Conservation (phyloP, 768 basidiomycete species). For the Termitomyces sp. region DNA sequence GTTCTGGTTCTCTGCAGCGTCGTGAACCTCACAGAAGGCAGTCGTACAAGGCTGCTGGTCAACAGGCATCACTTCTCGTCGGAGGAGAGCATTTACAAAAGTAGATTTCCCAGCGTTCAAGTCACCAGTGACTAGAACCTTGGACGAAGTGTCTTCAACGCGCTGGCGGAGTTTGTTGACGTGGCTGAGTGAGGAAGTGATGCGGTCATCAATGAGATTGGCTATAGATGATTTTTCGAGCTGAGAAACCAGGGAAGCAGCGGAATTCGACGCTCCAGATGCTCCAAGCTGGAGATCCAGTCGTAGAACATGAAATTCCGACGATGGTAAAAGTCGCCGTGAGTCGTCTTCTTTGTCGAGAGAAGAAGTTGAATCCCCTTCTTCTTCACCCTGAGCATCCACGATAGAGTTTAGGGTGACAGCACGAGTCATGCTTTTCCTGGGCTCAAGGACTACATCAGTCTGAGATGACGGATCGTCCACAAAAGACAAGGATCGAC, state of each 20-base stretch:
- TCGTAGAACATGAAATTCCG: slow-evolving; percentile 83
- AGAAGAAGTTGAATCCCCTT: slow-evolving; percentile 18
- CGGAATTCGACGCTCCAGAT: slow-evolving; percentile 56
- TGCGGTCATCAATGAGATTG: slow-evolving; percentile 83
- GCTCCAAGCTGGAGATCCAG: slow-evolving; percentile 91
- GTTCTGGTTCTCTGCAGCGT: slow-evolving; percentile 75
- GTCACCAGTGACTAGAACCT: slow-evolving; percentile 97
- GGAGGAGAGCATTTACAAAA: slow-evolving; percentile 91
- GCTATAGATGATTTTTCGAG: slow-evolving; percentile 93
- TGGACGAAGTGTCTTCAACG: slow-evolving; percentile 87
- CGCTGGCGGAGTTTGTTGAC: slow-evolving; percentile 82
- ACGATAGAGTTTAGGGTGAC: slow-evolving; percentile 51
- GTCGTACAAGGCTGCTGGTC: slow-evolving; percentile 99
- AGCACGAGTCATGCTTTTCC: slow-evolving; percentile 47
- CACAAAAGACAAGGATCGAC: slow-evolving; percentile 76
- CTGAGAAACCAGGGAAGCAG: slow-evolving; percentile 76
- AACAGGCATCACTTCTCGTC: slow-evolving; percentile 89
- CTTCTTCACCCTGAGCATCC: slow-evolving; percentile 36
- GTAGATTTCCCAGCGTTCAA: slow-evolving; percentile 98
- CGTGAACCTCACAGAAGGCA: slow-evolving; percentile 94
- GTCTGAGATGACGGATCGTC: slow-evolving; percentile 71
- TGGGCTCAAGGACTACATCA: slow-evolving; percentile 55
- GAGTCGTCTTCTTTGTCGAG: slow-evolving; percentile 23
- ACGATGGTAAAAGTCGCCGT: slow-evolving; percentile 34
- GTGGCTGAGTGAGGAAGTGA: slow-evolving; percentile 68